Evolutionary conservation across 83 land plant species (phyloP).

Genomic region (Picea abies): DNA sequence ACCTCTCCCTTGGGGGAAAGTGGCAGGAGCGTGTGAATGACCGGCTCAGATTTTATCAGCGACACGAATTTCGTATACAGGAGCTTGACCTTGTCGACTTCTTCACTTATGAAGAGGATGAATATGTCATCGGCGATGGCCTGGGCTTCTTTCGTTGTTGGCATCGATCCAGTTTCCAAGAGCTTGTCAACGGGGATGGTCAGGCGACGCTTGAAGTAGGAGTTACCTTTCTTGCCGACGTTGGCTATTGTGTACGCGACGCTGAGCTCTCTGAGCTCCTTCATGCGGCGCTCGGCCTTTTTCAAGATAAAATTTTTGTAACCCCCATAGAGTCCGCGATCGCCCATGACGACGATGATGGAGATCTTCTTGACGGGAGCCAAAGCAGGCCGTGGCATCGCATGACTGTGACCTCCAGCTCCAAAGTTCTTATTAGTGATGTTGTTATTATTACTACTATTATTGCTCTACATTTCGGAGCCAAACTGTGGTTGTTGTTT

Average conservation of each 20-base stretch:
- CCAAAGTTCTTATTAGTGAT: too few species aligned
- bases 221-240: conserved; percentile 66
- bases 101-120: conserved; percentile 74
- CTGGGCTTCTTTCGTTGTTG: conserved; percentile 80
- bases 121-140: conserved; percentile 75
- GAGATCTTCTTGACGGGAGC: conserved; percentile 70
- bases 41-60: conserved; percentile 62
- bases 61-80: conserved; percentile 70
- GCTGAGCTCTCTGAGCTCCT: conserved; percentile 35
- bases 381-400: too few species aligned
- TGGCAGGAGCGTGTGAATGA: conserved; percentile 75
- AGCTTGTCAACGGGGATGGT: conserved; percentile 56
- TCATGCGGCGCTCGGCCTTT: conserved; percentile 61
- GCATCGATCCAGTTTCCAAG: conserved; percentile 39
- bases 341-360: conserved; percentile 72
- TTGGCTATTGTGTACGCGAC: conserved; percentile 45
- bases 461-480: too few species aligned
- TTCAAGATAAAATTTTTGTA: conserved; percentile 68
- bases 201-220: conserved; percentile 59
- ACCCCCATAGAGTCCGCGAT: conserved; percentile 76
- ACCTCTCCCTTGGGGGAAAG: conserved; percentile 74
- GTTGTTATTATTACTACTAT: too few species aligned
- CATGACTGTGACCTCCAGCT: too few species aligned
- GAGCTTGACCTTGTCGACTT: conserved; percentile 86
- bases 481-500: too few species aligned